A percentile compares a stretch with the other conserved stretches of the same genome.
Conservation (phyloP, 306 rosid genomes). For the Prunus campanulata region DNA sequence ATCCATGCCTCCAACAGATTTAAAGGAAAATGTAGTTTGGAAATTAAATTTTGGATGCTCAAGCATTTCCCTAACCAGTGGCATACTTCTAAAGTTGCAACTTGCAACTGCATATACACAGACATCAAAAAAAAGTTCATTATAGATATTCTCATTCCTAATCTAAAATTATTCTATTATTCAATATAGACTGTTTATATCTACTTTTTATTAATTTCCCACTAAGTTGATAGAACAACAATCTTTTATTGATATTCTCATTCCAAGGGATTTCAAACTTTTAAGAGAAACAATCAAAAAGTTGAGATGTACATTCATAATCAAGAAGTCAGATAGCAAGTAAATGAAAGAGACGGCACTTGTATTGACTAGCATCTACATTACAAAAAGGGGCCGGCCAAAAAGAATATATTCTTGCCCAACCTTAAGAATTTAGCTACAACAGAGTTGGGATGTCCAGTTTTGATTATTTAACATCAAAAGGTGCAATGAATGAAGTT, state of each 20-base stretch:
- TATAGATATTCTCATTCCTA: not conserved
- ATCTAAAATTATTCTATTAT: not conserved
- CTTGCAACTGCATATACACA: not conserved
- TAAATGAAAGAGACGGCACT: not conserved
- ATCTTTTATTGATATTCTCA: not conserved
- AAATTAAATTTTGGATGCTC: slow-evolving; percentile 18
- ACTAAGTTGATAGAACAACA: not conserved
- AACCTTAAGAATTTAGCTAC: not conserved
- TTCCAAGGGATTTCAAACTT: not conserved
- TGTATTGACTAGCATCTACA: slow-evolving; percentile 18
- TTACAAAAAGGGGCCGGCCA: slow-evolving; percentile 28
- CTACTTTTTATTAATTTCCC: not conserved
- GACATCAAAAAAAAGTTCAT: not conserved
- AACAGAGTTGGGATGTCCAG: slow-evolving; percentile 9
- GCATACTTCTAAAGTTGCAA: not conserved
- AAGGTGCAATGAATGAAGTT: slow-evolving; percentile 17
- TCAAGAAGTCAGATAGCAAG: not conserved
- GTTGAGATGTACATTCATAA: not conserved
- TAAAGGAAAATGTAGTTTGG: slow-evolving; percentile 4
- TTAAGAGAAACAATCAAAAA: not conserved
- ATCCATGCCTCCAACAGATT: slow-evolving; percentile 10
- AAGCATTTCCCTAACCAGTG: not conserved
- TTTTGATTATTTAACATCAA: slow-evolving; percentile 32
- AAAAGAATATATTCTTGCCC: not conserved
- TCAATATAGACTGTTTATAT: not conserved